Percentiles rank a stretch among this genome's conserved stretches.
phyloP scores from a whole-genome alignment of 2,329 filamentous ascomycete genomes.

The Fusarium lyarnte region DNA sequence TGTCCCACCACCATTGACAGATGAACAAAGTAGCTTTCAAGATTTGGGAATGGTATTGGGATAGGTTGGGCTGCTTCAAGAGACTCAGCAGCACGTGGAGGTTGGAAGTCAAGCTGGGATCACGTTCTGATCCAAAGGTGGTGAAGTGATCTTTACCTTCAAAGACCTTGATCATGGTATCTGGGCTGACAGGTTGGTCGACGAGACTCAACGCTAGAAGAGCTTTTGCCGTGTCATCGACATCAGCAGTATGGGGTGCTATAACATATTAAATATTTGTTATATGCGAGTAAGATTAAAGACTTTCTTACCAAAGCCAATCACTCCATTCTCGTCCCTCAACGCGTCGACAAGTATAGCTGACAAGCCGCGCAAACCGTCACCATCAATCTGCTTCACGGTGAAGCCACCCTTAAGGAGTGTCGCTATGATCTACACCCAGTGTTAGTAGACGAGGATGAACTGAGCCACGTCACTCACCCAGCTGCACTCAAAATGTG shows the following conservation, averaged over 20 bases:
- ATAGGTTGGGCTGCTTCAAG: not conserved
- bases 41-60: not conserved
- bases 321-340: not conserved
- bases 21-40: not conserved
- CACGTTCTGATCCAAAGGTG: not conserved
- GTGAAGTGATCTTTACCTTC: not conserved
- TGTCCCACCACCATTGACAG: not conserved
- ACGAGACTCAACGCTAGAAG: not conserved
- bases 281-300: fast-evolving
- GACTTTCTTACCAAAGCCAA: not conserved
- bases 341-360: fast-evolving
- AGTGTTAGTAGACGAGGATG: fast-evolving
- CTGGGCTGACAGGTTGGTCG: not conserved
- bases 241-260: not conserved
- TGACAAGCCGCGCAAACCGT: not conserved
- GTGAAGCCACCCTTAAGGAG: not conserved
- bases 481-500: slow-evolving; percentile 3
- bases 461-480: not conserved
- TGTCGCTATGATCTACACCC: not conserved
- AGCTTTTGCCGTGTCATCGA: not conserved
- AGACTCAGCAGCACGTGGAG: not conserved
- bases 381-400: not conserved
- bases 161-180: not conserved
- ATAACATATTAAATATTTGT: fast-evolving
- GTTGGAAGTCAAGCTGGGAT: slow-evolving; percentile 1